phyloP scores from a whole-genome alignment of 73 alveolate species.

The Symbiodinium natans region DNA sequence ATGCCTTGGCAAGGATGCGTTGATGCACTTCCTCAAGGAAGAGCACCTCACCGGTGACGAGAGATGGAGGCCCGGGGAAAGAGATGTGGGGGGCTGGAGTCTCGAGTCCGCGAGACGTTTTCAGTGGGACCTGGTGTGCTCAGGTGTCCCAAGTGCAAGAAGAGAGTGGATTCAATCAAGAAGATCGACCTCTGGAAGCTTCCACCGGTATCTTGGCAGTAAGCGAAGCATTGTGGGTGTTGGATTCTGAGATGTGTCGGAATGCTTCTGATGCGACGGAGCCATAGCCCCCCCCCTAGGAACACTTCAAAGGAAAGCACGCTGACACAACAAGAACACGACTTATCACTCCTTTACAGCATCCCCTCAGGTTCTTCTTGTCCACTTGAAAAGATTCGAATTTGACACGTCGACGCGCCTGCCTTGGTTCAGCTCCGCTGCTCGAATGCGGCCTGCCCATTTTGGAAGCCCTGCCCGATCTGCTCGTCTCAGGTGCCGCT shows the following conservation, averaged over 20 bases:
- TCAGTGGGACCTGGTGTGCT: no score
- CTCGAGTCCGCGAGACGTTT: no score
- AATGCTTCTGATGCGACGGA: no score
- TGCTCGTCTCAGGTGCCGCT: conserved; percentile 43
- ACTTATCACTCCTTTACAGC: no score
- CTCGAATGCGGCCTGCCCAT: not conserved
- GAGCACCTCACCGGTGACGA: conserved; percentile 59
- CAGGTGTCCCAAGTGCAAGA: conserved; percentile 79
- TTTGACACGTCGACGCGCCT: conserved; percentile 59
- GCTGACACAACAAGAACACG: no score
- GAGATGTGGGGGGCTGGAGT: not conserved
- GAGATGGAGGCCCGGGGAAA: conserved; percentile 22
- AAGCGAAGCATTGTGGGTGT: no score
- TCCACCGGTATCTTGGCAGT: conserved; percentile 54
- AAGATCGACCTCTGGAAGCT: conserved; percentile 73
- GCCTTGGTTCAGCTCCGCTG: not conserved
- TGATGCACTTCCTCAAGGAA: conserved; percentile 55
- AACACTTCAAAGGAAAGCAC: no score
- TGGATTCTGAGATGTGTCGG: no score
- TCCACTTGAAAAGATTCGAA: conserved; percentile 53
- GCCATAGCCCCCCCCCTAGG: no score
- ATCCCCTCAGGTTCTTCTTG: conserved; percentile 50
- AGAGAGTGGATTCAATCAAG: conserved; percentile 65
- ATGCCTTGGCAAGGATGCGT: conserved; percentile 65
- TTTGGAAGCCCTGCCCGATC: not conserved